Conservation (phyloP, 1,139 yeast genomes). For the Blastobotrys indianensis region DNA sequence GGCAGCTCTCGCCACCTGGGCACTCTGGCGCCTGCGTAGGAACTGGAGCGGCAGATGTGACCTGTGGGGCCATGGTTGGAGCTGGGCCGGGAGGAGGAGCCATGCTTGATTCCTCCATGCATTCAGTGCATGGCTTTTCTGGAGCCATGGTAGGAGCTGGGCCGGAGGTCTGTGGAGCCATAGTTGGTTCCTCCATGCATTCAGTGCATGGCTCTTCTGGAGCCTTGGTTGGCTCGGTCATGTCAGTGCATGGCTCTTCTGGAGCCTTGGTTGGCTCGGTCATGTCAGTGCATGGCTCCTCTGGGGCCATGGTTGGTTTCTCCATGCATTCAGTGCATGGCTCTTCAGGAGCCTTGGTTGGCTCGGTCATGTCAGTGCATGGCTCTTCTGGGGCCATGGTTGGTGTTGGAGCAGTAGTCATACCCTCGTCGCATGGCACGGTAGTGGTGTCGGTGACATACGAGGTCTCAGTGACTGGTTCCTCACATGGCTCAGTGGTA, state of each 20-base stretch:
- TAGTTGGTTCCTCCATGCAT: not conserved
- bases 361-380: no score
- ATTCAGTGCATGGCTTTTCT: no score
- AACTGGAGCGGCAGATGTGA: slow-evolving; percentile 5
- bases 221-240: no score
- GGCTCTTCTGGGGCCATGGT: not conserved
- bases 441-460: slow-evolving; percentile 1
- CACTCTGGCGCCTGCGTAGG: slow-evolving; percentile 3
- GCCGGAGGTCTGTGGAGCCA: no score
- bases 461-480: slow-evolving; percentile 2
- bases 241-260: not conserved
- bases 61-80: not conserved
- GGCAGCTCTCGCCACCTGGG: slow-evolving; percentile 2
- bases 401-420: not conserved
- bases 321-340: slow-evolving; percentile 1
- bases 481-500: slow-evolving; percentile 6
- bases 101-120: no score
- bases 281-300: no score
- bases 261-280: not conserved
- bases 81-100: slow-evolving; percentile 7
- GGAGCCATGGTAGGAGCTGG: not conserved
- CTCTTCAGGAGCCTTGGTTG: no score
- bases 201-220: not conserved
- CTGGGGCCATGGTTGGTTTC: not conserved
- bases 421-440: not conserved